A percentile compares a stretch with the other conserved stretches of the same genome.
These are phyloP conservation scores for Termitomyces sp. DNA, from an alignment of 768 basidiomycete species.

Conservation along the genomic window DNA sequence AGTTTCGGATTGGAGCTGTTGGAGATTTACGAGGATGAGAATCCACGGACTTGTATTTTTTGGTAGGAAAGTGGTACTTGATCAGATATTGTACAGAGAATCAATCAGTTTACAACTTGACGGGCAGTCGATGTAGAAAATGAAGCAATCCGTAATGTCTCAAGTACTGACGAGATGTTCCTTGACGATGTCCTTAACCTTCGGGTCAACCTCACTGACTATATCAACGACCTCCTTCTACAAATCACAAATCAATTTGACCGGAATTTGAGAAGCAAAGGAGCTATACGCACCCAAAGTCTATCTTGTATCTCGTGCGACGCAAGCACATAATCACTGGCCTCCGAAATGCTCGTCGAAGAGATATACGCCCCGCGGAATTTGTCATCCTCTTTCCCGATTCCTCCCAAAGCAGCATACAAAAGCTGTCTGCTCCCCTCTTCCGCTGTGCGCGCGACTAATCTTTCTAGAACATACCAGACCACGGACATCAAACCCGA, in stretches of 20 bases:
- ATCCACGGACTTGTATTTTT: too few relatives aligned
- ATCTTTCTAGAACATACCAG: slow-evolving; percentile 18
- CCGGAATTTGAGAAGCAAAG: neutral
- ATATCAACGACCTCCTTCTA: neutral
- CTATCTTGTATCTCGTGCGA: neutral
- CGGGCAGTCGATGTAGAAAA: too few relatives aligned
- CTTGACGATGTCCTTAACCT: neutral
- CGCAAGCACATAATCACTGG: slow-evolving; percentile 3
- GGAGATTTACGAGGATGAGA: too few relatives aligned
- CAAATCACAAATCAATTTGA: neutral
- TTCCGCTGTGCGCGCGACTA: slow-evolving; percentile 21
- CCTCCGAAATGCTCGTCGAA: neutral
- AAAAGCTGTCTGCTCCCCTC: slow-evolving; percentile 10
- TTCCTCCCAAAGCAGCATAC: slow-evolving; percentile 6
- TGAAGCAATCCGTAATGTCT: neutral
- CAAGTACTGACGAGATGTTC: neutral
- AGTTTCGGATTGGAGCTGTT: too few relatives aligned
- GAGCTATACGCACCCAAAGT: neutral
- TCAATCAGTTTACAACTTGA: too few relatives aligned
- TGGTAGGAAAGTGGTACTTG: too few relatives aligned
- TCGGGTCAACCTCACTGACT: neutral
- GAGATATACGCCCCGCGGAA: slow-evolving; percentile 10
- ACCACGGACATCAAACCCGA: slow-evolving; percentile 11
- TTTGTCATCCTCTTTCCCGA: neutral
- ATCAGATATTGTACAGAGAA: too few relatives aligned